Base-by-base conservation (phyloP, 352 stramenopile genomes). In the Pythium sukuiense region DNA sequence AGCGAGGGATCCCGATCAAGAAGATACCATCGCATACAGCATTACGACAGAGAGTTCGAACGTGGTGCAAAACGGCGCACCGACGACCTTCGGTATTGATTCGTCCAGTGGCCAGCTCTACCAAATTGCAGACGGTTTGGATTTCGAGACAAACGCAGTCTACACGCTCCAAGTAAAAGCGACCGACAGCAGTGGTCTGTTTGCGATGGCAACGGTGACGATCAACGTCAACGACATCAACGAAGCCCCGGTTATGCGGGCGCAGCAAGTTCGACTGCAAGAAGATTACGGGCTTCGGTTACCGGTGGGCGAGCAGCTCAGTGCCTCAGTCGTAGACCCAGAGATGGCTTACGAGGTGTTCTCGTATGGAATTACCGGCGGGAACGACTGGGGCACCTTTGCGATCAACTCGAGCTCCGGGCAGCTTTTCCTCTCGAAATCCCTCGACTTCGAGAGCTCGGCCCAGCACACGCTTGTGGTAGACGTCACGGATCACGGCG, bases 11-110 rank as follows among this genome's bases (percentile, higher is more conserved):
- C 71, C 74, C 6, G 74, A 81, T 46, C 6, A 8, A 6, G 60
- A 61, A 2, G 74, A 79, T 50, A 57, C 49, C 0, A 43, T 81
- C 13, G 26, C 33, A 12, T 78, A 69, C 39, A 70, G 45, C n/a
- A 61, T 81, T 6, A 46, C 75, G 3, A 57, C 43, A 12, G 74
- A 81, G 50, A 56, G 33, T 5, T 69, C 63, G 0, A 4, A 6
- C 0, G 9, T 55, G 1, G 37, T 29, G 5, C 62, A 43, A 8
- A 46, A 67, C 9, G 52, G 14, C 14, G 39, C 69, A 18, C 60
- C 77, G 13, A 70, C 35, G 2, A 73, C 69, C 24, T 89, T 89
- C 67, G 72, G 39, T 3, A 75, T 89, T 57, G 75, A 85, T 52
- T 27, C 43, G 12, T 52, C 71, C 0, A 81, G 61, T 33, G 80